phyloP scores from a whole-genome alignment of 768 basidiomycete species.

The Lactarius sanguifluus region DNA sequence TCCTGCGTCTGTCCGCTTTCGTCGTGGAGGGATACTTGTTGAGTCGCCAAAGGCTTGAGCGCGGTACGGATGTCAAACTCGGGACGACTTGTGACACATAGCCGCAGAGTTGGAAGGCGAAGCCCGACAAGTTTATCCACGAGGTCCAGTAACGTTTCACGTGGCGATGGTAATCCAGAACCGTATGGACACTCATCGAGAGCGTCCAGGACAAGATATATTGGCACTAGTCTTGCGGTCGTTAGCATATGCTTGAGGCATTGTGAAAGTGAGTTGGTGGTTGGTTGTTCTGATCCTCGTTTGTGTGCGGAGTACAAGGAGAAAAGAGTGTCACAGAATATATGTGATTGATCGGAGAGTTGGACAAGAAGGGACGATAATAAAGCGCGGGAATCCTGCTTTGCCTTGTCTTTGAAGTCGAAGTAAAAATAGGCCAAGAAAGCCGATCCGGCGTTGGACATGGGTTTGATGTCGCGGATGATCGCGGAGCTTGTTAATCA shows the following conservation, averaged over 20 bases:
- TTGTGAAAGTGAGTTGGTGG: neutral
- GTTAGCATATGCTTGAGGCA: neutral
- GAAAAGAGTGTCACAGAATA: neutral
- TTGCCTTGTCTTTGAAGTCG: neutral
- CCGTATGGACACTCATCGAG: constrained; percentile 5
- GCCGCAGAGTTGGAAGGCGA: neutral
- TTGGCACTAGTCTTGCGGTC: neutral
- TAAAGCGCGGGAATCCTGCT: neutral
- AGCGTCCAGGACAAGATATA: neutral
- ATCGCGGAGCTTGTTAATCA: neutral
- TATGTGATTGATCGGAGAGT: neutral
- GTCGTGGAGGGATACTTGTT: neutral
- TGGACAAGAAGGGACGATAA: neutral
- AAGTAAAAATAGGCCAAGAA: neutral
- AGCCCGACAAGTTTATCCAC: neutral
- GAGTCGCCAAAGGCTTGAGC: neutral
- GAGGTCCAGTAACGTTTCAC: neutral
- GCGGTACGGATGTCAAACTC: neutral
- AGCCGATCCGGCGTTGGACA: neutral
- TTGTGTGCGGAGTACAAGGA: too few species aligned
- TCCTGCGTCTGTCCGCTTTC: neutral
- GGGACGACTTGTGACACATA: neutral
- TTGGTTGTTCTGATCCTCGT: neutral
- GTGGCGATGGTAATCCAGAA: constrained; percentile 1
- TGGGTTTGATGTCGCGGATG: neutral